These are phyloP conservation scores for Russula dissimulans DNA, from an alignment of 768 basidiomycete species.

Conservation along the genomic window DNA sequence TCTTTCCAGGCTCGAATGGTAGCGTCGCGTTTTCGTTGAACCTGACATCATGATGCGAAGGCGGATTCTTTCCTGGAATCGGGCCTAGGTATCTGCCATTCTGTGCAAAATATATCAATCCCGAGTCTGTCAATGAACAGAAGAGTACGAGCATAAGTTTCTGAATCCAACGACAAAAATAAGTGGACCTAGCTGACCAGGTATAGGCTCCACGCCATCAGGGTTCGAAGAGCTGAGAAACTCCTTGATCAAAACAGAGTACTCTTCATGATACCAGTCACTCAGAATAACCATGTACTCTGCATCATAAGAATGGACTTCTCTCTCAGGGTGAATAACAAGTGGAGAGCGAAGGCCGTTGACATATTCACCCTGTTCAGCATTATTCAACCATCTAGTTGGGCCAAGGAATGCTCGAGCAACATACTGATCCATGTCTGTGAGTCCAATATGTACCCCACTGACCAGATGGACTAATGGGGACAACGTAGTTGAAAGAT, in stretches of 20 bases:
- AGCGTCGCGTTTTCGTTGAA: conserved; percentile 86
- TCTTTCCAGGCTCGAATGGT: conserved; percentile 78
- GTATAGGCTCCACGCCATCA: conserved; percentile 79
- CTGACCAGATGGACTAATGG: conserved; percentile 57
- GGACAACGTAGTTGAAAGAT: conserved; percentile 66
- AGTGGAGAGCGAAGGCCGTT: conserved; percentile 89
- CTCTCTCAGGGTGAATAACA: conserved; percentile 58
- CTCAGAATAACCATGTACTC: conserved; percentile 81
- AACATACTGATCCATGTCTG: conserved; percentile 48
- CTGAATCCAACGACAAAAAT: not conserved
- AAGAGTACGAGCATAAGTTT: not conserved
- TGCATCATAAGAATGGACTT: conserved; percentile 71
- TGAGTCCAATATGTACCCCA: conserved; percentile 82
- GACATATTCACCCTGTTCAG: conserved; percentile 69
- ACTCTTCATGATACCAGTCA: conserved; percentile 90
- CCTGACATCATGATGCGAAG: conserved; percentile 49
- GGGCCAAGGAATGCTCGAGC: not conserved
- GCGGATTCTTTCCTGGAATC: conserved; percentile 36
- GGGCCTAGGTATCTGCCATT: conserved; percentile 62
- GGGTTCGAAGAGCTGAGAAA: conserved; percentile 74
- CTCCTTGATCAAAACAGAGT: conserved; percentile 46
- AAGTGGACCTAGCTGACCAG: conserved; percentile 36
- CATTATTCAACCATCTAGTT: not conserved
- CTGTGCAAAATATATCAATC: conserved; percentile 76
- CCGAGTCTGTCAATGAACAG: conserved; percentile 44